Evolutionary conservation across 2,329 filamentous ascomycete species (phyloP).

Genomic region (Lecanosticta acicola): DNA sequence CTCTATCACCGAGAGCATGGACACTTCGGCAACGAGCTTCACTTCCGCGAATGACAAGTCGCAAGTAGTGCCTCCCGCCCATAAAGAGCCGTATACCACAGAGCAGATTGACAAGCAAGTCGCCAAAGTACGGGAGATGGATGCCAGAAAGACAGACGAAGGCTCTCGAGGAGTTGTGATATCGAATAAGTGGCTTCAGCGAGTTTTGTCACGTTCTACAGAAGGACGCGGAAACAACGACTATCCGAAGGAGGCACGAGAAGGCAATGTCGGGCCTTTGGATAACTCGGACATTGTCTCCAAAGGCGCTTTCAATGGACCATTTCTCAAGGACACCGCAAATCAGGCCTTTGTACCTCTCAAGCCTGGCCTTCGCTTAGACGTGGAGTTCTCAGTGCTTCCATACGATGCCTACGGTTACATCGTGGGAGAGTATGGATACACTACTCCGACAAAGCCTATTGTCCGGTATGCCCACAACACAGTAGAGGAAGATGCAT

Average conservation of each 20-base stretch:
- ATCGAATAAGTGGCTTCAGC: conserved; percentile 71
- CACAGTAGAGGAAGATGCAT: conserved; percentile 55
- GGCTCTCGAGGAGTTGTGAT: conserved; percentile 73
- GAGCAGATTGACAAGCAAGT: conserved; percentile 60
- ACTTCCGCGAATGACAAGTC: conserved; percentile 1
- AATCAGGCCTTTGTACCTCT: conserved; percentile 60
- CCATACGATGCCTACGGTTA: conserved; percentile 76
- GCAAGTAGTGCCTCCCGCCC: conserved; percentile 2
- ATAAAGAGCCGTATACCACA: conserved; percentile 23
- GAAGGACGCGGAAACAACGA: conserved; percentile 53
- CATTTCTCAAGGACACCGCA: conserved; percentile 21
- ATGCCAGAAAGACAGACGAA: conserved; percentile 53
- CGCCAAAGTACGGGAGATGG: conserved; percentile 59
- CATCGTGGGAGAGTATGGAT: conserved; percentile 75
- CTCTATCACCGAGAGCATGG: conserved; percentile 6
- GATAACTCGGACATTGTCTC: conserved; percentile 78
- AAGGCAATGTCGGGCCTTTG: conserved; percentile 68
- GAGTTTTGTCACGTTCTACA: conserved; percentile 61
- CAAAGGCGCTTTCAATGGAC: conserved; percentile 25
- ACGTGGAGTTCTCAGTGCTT: conserved; percentile 71
- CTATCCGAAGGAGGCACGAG: conserved; percentile 53
- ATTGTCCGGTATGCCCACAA: conserved; percentile 76
- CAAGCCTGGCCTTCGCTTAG: conserved; percentile 57
- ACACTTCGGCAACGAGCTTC: conserved; percentile 21
- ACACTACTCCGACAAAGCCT: conserved; percentile 59